Conservation (phyloP, 805 yeast genomes). For the Zygosaccharomyces lentus region DNA sequence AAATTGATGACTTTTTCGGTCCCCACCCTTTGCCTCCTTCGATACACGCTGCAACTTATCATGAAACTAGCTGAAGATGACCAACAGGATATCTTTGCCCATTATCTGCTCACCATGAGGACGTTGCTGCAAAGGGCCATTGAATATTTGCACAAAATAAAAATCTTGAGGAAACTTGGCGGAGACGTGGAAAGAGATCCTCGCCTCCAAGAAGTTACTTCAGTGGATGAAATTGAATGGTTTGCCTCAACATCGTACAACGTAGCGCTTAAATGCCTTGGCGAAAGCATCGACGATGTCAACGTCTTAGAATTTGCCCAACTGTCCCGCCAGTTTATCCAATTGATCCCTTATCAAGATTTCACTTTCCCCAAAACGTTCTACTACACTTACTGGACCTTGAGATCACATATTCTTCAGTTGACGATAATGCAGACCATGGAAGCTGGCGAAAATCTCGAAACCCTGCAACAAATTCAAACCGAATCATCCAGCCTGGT, state of each 20-base stretch:
- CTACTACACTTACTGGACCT: constrained; percentile 28
- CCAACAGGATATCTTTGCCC: neutral
- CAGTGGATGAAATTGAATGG: constrained; percentile 40
- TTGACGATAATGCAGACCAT: constrained; percentile 16
- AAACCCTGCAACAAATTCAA: constrained; percentile 3
- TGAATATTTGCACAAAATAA: constrained; percentile 9
- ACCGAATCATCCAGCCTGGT: constrained; percentile 2
- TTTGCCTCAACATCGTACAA: constrained; percentile 38
- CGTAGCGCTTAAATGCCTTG: constrained; percentile 27
- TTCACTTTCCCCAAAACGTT: constrained; percentile 21
- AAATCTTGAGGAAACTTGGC: constrained; percentile 3
- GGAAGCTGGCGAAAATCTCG: neutral
- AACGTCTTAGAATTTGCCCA: constrained; percentile 16
- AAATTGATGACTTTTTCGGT: constrained; percentile 17
- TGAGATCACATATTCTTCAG: constrained; percentile 16
- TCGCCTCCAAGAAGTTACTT: constrained; percentile 15
- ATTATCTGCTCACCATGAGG: constrained; percentile 8
- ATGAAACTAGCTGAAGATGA: constrained; percentile 25
- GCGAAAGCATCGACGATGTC: constrained; percentile 10
- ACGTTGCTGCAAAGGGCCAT: constrained; percentile 11
- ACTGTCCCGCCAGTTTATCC: constrained; percentile 18
- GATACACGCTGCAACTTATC: constrained; percentile 34
- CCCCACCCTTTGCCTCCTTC: constrained; percentile 24
- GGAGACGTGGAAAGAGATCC: constrained; percentile 1
- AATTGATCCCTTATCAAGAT: constrained; percentile 19